Conservation (phyloP, 1,139 yeast genomes). For the Suhomyces yuchorum region DNA sequence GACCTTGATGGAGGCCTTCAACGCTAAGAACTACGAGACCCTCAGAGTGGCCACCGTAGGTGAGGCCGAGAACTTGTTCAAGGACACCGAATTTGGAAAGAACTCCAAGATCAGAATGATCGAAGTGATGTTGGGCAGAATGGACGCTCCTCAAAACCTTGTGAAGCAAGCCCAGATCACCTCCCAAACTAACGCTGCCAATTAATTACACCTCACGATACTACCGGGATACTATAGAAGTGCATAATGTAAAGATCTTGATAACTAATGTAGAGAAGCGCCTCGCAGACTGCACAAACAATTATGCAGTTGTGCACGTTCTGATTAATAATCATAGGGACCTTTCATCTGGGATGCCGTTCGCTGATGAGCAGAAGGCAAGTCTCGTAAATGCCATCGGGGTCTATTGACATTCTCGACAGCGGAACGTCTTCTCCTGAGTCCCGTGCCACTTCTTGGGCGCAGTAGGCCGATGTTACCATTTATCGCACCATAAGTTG, state of each 20-base stretch:
- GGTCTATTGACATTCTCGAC: too few relatives aligned
- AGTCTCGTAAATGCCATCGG: too few relatives aligned
- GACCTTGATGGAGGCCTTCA: constrained; percentile 67
- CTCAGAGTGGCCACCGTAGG: constrained; percentile 62
- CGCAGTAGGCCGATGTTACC: not conserved
- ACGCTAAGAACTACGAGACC: constrained; percentile 62
- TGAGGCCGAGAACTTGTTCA: constrained; percentile 63
- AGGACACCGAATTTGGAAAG: constrained; percentile 53
- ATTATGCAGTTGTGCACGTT: not conserved
- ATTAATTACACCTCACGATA: not conserved
- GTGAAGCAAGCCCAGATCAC: constrained; percentile 54
- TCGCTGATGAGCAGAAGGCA: too few relatives aligned
- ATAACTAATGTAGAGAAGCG: not conserved
- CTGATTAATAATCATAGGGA: not conserved
- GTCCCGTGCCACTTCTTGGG: not conserved
- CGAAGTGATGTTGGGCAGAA: constrained; percentile 75
- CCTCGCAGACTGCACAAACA: not conserved
- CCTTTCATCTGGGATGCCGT: too few relatives aligned
- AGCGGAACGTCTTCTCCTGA: too few relatives aligned
- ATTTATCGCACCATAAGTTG: not conserved
- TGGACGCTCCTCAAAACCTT: constrained; percentile 81
- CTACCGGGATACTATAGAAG: not conserved
- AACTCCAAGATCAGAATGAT: constrained; percentile 72
- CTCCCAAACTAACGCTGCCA: constrained; percentile 59
- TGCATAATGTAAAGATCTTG: not conserved